Conservation (phyloP, 768 basidiomycete species). For the Naganishia friedmannii region DNA sequence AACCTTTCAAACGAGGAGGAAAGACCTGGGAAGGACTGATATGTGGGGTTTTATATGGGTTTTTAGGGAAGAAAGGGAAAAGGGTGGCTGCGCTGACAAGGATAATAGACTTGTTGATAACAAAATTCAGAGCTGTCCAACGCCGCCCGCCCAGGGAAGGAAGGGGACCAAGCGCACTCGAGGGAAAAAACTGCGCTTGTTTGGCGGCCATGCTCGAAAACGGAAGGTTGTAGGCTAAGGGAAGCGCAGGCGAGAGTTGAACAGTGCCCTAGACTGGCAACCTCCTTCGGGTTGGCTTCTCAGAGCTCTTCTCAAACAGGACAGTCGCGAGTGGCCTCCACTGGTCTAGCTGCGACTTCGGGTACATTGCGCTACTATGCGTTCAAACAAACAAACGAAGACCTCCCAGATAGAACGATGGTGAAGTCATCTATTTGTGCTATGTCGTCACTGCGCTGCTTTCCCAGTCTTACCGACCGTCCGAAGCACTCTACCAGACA, state of each 20-base stretch:
- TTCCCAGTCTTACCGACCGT: too few species aligned
- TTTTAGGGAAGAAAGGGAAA: slow-evolving; percentile 18
- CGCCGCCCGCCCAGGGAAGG: not conserved
- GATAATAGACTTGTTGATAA: slow-evolving; percentile 5
- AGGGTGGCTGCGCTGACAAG: not conserved
- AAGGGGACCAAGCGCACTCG: not conserved
- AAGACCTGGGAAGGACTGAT: not conserved
- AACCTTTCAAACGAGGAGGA: slow-evolving; percentile 24
- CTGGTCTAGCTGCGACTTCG: not conserved
- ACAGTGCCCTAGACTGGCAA: not conserved
- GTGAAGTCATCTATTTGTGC: too few species aligned
- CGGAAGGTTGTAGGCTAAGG: not conserved
- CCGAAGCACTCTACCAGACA: too few species aligned
- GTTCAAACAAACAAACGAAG: too few species aligned
- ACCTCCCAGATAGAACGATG: too few species aligned
- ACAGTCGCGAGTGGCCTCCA: not conserved
- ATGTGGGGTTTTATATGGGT: slow-evolving; percentile 21
- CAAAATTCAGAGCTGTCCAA: not conserved
- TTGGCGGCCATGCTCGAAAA: not conserved
- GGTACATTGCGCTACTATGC: too few species aligned
- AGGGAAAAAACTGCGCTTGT: slow-evolving; percentile 9
- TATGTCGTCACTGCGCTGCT: too few species aligned
- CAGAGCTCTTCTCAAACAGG: too few species aligned
- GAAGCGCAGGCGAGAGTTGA: slow-evolving; percentile 16
- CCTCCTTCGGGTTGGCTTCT: not conserved